Percentiles rank a stretch among this genome's conserved stretches.
These are phyloP conservation scores for Coccomyxa subellipsoidea DNA, from an alignment of 163 green algal genomes.

Conservation along the genomic window DNA sequence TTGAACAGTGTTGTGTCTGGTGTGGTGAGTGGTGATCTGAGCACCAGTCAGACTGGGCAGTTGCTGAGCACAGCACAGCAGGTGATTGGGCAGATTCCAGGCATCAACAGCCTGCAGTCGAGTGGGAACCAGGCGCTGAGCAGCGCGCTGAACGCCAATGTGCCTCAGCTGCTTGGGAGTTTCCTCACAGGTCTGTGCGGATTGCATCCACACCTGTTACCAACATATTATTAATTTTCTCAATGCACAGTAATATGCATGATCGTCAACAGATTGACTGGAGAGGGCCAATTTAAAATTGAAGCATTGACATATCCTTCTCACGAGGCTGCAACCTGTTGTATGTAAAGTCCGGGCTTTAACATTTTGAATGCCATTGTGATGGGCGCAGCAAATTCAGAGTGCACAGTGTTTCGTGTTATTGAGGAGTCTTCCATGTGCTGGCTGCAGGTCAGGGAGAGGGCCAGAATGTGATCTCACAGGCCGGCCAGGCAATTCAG, in stretches of 20 bases:
- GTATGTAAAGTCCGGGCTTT: background rate
- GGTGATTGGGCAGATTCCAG: background rate
- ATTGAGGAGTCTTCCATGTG: too few species aligned
- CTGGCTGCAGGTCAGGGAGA: background rate
- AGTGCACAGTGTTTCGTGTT: too few species aligned
- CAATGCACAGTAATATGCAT: too few species aligned
- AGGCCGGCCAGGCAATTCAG: background rate
- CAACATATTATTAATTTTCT: too few species aligned
- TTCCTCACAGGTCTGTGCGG: background rate
- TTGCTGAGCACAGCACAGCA: background rate
- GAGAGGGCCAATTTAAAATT: background rate
- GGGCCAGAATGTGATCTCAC: background rate
- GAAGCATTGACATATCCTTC: too few species aligned
- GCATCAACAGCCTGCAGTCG: background rate
- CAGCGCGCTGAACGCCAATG: background rate
- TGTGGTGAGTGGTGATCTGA: background rate
- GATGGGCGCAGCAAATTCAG: too few species aligned
- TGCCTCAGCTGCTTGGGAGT: background rate
- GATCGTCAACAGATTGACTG: background rate
- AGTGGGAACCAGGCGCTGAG: background rate
- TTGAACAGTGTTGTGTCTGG: background rate
- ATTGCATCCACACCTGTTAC: too few species aligned
- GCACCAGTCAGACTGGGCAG: background rate
- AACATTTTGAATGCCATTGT: too few species aligned
- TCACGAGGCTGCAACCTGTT: background rate